Evolutionary conservation across 1,139 yeast genomes (phyloP).

Genomic region (Candida freyschussii): DNA sequence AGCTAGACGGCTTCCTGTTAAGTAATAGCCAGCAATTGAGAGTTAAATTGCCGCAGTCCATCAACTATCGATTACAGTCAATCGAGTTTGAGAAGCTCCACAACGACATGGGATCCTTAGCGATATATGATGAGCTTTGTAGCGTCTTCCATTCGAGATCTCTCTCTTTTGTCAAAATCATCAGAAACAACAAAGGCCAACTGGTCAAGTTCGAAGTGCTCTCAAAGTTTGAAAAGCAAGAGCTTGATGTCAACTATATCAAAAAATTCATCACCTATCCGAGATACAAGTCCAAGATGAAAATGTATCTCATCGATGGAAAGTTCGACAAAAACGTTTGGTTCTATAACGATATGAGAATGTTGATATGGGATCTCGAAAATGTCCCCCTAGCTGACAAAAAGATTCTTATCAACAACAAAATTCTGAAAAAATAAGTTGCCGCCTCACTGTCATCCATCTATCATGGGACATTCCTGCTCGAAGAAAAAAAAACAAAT

Average conservation of each 20-base stretch:
- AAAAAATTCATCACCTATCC: slow-evolving; percentile 40
- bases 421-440: slow-evolving; percentile 10
- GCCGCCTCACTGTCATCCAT: background rate
- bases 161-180: slow-evolving; percentile 34
- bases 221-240: slow-evolving; percentile 13
- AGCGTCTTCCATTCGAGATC: slow-evolving; percentile 20
- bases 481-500: background rate
- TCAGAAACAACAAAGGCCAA: slow-evolving; percentile 35
- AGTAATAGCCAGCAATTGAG: slow-evolving; percentile 12
- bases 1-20: slow-evolving; percentile 6
- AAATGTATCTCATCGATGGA: slow-evolving; percentile 32
- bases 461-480: background rate
- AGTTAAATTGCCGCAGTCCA: slow-evolving; percentile 8
- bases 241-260: slow-evolving; percentile 23
- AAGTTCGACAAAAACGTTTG: slow-evolving; percentile 22
- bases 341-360: slow-evolving; percentile 28
- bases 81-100: slow-evolving; percentile 19
- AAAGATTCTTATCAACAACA: slow-evolving; percentile 21
- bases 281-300: slow-evolving; percentile 42
- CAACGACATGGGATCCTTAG: slow-evolving; percentile 4
- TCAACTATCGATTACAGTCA: slow-evolving; percentile 10
- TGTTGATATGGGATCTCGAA: slow-evolving; percentile 28
- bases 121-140: slow-evolving; percentile 24
- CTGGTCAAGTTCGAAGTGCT: slow-evolving; percentile 35
- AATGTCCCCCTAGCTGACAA: slow-evolving; percentile 17